Evolutionary conservation across 805 yeast species (phyloP).

Genomic region (Saturnispora dispora): DNA sequence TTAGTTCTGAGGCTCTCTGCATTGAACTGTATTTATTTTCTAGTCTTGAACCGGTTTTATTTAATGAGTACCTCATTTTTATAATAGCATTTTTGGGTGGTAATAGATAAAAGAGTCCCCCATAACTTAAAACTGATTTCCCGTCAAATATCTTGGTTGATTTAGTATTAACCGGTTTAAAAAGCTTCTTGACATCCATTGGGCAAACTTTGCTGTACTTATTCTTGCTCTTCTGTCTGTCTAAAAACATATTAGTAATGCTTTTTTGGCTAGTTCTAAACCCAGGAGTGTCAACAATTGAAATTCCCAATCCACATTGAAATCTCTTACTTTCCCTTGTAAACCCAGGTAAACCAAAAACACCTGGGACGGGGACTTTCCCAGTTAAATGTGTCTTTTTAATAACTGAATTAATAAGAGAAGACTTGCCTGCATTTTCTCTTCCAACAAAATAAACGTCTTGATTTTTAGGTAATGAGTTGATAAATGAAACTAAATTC

Average conservation of each 20-base stretch:
- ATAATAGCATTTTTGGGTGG: slow-evolving; percentile 45
- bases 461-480: slow-evolving; percentile 27
- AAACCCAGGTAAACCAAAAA: slow-evolving; percentile 56
- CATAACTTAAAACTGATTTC: slow-evolving; percentile 31
- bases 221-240: neutral
- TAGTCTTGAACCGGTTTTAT: slow-evolving; percentile 34
- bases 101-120: slow-evolving; percentile 51
- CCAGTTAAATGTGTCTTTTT: neutral
- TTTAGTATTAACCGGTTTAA: neutral
- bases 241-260: slow-evolving; percentile 23
- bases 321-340: slow-evolving; percentile 47
- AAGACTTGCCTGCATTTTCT: slow-evolving; percentile 64
- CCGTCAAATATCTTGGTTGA: slow-evolving; percentile 19
- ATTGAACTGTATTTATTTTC: slow-evolving; percentile 28
- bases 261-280: slow-evolving; percentile 16
- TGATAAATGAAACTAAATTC: slow-evolving; percentile 36
- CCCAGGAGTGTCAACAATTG: slow-evolving; percentile 41
- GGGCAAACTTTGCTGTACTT: slow-evolving; percentile 4
- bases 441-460: slow-evolving; percentile 50
- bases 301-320: slow-evolving; percentile 8
- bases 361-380: slow-evolving; percentile 30
- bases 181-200: slow-evolving; percentile 1
- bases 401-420: slow-evolving; percentile 42
- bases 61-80: slow-evolving; percentile 29
- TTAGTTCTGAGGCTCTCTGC: slow-evolving; percentile 25